Evolutionary conservation across 192 early-diverging fungal species (phyloP), one percentile per base, ranked within the genome.

Genomic region (Lobosporangium transversale): DNA sequence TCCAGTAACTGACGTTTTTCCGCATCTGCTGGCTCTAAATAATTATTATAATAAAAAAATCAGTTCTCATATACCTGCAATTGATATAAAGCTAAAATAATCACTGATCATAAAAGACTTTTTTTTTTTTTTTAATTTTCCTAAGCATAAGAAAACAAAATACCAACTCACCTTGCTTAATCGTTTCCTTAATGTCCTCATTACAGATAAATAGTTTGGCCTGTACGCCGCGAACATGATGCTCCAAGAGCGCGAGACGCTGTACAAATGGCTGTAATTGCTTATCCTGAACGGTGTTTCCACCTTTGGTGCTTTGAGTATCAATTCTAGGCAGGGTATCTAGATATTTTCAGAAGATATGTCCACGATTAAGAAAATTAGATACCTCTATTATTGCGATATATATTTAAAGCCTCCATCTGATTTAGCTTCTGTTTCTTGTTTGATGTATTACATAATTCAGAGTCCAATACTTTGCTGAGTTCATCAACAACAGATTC

Each of bases 131-230:
- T n/a, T n/a, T n/a, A n/a, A n/a, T n/a, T n/a, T n/a, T n/a, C n/a
- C n/a, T n/a, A n/a, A n/a, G n/a, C n/a, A n/a, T n/a, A n/a, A n/a
- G n/a, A n/a, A n/a, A n/a, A n/a, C n/a, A n/a, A n/a, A n/a, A n/a
- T n/a, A n/a, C n/a, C n/a, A n/a, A n/a, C n/a, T 53, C 70, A 76
- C 71, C 58, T 44, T 56, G 48, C 43, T 59, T 53, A 50, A 69
- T 24, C 58, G 64, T 67, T 71, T 78, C 45, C 78, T 66, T 30
- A 61, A 76, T 79, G 68, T 86, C 87, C 23, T 88, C 87, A 44
- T 82, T 83, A 49, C 85, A 85, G 45, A 88, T 71, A 53, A 82
- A 86, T 36, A 88, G 62, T 49, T 85, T 86, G 17, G 87, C 87
- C 59, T 86, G 85, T 43, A 86, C 73, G 8, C 83, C 83, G 45